phyloP scores from a whole-genome alignment of 1,139 yeast genomes.

The Hemisphaericaspora subhashii region DNA sequence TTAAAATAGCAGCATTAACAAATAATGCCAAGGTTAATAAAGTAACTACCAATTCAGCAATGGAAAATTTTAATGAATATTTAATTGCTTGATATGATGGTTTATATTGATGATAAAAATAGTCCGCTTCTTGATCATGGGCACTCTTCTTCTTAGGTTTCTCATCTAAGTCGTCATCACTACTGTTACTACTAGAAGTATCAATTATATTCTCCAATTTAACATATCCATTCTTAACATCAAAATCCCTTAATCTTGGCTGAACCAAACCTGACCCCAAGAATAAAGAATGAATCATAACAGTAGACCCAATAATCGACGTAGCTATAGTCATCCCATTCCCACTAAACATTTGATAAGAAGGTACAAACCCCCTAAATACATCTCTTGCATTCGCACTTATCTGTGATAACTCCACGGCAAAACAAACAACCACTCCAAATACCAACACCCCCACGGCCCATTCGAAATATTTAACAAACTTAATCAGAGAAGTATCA shows the following conservation, averaged over 20 bases:
- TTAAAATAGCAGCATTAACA: slow-evolving; percentile 74
- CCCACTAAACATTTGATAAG: slow-evolving; percentile 58
- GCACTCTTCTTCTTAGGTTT: slow-evolving; percentile 8
- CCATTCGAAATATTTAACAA: slow-evolving; percentile 65
- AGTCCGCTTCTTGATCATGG: slow-evolving; percentile 31
- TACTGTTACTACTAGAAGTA: no score
- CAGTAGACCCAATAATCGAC: slow-evolving; percentile 78
- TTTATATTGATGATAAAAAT: slow-evolving; percentile 45
- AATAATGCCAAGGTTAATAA: slow-evolving; percentile 74
- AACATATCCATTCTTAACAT: slow-evolving; percentile 50
- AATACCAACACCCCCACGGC: slow-evolving; percentile 67
- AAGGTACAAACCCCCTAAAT: slow-evolving; percentile 73
- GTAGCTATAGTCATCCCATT: slow-evolving; percentile 73
- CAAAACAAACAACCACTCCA: slow-evolving; percentile 71
- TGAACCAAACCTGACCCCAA: slow-evolving; percentile 78
- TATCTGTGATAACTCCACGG: slow-evolving; percentile 61
- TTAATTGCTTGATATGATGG: slow-evolving; percentile 68
- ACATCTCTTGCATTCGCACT: slow-evolving; percentile 49
- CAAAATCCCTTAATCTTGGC: slow-evolving; percentile 70
- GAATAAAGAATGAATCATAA: slow-evolving; percentile 79
- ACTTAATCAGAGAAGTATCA: slow-evolving; percentile 61
- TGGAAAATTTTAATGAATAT: slow-evolving; percentile 66
- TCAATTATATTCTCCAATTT: slow-evolving; percentile 21
- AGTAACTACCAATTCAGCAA: slow-evolving; percentile 63
- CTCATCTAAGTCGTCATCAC: no score